Percentiles rank a stretch among this genome's conserved stretches.
These are phyloP conservation scores for Pleurotus platypus DNA, from an alignment of 768 basidiomycete species.

Conservation along the genomic window DNA sequence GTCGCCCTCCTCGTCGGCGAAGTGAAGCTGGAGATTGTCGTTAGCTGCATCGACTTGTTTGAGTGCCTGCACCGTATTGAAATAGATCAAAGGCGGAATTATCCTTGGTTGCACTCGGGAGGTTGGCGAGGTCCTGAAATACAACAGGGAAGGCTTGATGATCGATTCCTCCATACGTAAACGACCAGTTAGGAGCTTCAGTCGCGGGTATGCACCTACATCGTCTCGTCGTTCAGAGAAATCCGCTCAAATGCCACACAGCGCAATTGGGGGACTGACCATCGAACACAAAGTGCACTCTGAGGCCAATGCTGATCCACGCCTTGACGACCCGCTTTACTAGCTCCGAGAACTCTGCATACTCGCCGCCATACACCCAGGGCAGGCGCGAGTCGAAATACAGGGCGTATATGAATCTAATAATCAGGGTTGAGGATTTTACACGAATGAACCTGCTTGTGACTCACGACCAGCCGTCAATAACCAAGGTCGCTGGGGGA, in stretches of 20 bases:
- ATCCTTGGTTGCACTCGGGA: conserved; percentile 65
- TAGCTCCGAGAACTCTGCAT: conserved; percentile 47
- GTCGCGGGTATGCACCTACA: conserved; percentile 62
- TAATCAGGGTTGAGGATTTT: conserved; percentile 9
- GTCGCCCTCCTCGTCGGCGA: conserved; percentile 81
- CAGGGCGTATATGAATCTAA: conserved; percentile 74
- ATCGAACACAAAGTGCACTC: conserved; percentile 77
- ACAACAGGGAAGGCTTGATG: conserved; percentile 63
- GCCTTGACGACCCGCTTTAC: conserved; percentile 52
- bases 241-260: conserved; percentile 6
- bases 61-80: conserved; percentile 56
- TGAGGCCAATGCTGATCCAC: conserved; percentile 66
- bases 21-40: conserved; percentile 49
- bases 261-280: conserved; percentile 40
- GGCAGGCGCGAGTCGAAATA: conserved; percentile 58
- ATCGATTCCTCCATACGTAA: conserved; percentile 54
- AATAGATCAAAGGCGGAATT: conserved; percentile 64
- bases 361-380: conserved; percentile 89
- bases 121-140: conserved; percentile 72
- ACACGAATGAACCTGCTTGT: conserved; percentile 8
- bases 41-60: conserved; percentile 29
- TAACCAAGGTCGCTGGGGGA: conserved; percentile 48
- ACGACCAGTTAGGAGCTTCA: conserved; percentile 69
- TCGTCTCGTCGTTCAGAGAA: conserved; percentile 11
- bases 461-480: conserved; percentile 89